Conservation (phyloP, 495 filamentous ascomycete genomes). For the Neurospora hispaniola region DNA sequence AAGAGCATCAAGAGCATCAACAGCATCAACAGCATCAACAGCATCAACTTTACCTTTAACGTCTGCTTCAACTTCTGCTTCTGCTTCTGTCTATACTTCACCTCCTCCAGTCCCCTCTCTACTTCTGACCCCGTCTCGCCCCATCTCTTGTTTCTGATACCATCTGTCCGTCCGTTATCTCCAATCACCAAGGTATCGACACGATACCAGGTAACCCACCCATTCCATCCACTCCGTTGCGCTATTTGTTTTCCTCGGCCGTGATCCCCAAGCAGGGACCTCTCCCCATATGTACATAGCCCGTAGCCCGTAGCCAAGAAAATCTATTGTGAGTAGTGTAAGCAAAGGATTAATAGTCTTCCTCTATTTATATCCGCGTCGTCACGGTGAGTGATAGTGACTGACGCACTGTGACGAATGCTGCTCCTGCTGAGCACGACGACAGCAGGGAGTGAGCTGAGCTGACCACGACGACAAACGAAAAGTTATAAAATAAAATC, state of each 20-base stretch:
- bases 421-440: neutral
- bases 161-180: neutral
- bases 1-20: too few species aligned
- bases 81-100: neutral
- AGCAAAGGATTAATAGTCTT: neutral
- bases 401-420: neutral
- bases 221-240: too few species aligned
- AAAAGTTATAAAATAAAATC: neutral
- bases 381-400: neutral
- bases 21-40: too few species aligned
- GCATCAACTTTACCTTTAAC: too few species aligned
- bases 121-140: rapidly evolving
- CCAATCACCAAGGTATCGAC: neutral
- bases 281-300: neutral
- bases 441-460: neutral
- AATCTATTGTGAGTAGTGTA: neutral
- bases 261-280: neutral
- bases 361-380: neutral
- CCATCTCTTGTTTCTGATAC: neutral
- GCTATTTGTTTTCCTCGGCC: neutral
- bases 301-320: neutral
- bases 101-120: neutral
- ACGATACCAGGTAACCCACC: too few species aligned
- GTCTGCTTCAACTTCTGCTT: too few species aligned
- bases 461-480: too few species aligned